Base-by-base conservation (phyloP, 2,329 filamentous ascomycete species). In the Trichocomaceae sp. region DNA sequence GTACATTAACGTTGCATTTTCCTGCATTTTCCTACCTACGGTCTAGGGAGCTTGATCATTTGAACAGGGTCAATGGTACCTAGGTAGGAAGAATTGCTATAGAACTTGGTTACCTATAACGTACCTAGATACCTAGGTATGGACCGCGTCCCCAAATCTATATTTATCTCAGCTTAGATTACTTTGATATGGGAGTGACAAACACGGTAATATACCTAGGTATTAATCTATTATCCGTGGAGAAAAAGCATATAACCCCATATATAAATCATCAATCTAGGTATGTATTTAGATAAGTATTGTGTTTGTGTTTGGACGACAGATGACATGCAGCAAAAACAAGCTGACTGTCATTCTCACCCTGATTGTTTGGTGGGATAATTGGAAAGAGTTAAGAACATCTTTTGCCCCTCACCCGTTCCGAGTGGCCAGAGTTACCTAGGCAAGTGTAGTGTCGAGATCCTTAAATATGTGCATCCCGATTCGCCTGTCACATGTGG, bases 1-100 rank as follows among this genome's bases (percentile, higher is more conserved):
- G 50, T 41, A 19, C 50, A 52, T 46, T 52, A 52, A 52, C 50
- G 50, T 52, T 52, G 41, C 50, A 52, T 52, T 29, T 46, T 52
- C 17, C 39, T 52, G 41, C 50, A 52, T 52, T 29, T 46, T 52
- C 17, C 39, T n/a, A n/a, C n/a, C n/a, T 10, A 12, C 39, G 9
- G 39, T 42, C 39, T 19, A 19, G 39, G 39, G 3, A n/a, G 17
- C 13, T n/a, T 4, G n/a, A 39, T 39, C 35, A n/a, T 39, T 39
- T 17, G 35, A 8, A 5, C 19, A 5, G 39, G 19, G 19, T 22
- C 39, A 42, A 42, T 42, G 39, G 6, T 19, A 17, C 29, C 4
- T 12, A 33, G 29, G 23, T 29, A 29, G 26, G 26, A n/a, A n/a
- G n/a, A n/a, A n/a, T n/a, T n/a, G n/a, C n/a, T n/a, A n/a, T n/a